phyloP scores from a whole-genome alignment of 2,329 filamentous ascomycete species.

The Drechslerella coelobrocha region DNA sequence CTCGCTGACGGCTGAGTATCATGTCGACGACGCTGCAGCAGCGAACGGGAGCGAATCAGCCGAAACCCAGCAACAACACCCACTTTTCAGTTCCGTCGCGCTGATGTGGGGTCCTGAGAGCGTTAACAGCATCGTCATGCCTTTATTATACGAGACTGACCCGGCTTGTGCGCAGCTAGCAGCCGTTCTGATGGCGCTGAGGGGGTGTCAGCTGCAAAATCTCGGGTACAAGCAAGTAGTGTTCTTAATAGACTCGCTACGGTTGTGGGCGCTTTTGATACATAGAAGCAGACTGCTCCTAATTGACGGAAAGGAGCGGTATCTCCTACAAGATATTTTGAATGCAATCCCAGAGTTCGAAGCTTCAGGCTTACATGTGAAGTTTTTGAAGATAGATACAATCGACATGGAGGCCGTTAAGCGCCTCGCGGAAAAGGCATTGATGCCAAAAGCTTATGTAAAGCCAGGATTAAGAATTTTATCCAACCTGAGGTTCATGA shows the following conservation, averaged over 20 bases:
- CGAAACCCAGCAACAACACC: no score
- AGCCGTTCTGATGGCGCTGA: neutral
- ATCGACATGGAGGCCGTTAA: neutral
- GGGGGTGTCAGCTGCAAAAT: neutral
- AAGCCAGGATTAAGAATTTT: neutral
- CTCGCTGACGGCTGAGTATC: no score
- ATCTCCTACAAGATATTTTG: neutral
- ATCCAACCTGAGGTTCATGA: neutral
- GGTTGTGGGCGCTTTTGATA: slow-evolving; percentile 3
- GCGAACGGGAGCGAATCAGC: no score
- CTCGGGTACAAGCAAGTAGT: neutral
- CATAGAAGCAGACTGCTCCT: slow-evolving; percentile 1
- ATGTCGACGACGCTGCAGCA: no score
- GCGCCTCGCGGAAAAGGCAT: neutral
- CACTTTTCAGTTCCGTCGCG: no score
- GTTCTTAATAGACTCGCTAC: neutral
- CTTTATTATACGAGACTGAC: no score
- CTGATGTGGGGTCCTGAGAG: no score
- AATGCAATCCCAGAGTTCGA: neutral
- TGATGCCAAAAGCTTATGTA: neutral
- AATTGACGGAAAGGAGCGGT: slow-evolving; percentile 4
- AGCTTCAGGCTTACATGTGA: neutral
- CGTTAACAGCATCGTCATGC: no score
- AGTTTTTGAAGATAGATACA: slow-evolving; percentile 12
- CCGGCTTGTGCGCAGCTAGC: no score